Conservation (phyloP, 2,329 filamentous ascomycete species). For the Penicillium sp. region DNA sequence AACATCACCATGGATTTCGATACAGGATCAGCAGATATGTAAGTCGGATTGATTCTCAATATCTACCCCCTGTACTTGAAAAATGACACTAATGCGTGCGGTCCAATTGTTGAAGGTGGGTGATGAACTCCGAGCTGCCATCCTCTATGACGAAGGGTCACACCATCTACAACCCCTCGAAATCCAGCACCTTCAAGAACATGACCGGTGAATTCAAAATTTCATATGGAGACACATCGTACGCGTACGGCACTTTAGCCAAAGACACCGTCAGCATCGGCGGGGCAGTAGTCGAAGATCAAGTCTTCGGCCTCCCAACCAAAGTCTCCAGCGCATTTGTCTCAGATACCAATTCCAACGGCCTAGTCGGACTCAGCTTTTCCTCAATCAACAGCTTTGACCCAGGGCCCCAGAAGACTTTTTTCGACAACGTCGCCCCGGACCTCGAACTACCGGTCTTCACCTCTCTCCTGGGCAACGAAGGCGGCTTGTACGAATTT, state of each 20-base stretch:
- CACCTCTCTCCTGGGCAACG: conserved; percentile 66
- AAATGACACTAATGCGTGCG: not conserved
- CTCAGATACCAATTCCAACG: conserved; percentile 61
- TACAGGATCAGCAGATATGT: conserved; percentile 72
- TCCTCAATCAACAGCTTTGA: conserved; percentile 64
- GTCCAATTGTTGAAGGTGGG: conserved; percentile 53
- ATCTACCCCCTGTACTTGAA: not conserved
- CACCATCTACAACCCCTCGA: conserved; percentile 54
- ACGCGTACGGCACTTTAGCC: conserved; percentile 62
- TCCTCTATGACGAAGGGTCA: conserved; percentile 50
- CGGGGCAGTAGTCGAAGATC: conserved; percentile 59
- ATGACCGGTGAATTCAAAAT: conserved; percentile 59
- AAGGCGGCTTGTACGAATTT: conserved; percentile 68
- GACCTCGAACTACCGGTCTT: conserved; percentile 66
- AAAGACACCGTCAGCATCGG: conserved; percentile 68
- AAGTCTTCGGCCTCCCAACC: conserved; percentile 68
- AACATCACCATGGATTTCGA: conserved; percentile 70
- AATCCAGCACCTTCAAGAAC: conserved; percentile 53
- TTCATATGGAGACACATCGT: conserved; percentile 68
- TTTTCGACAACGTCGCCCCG: conserved; percentile 69
- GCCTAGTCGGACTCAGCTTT: conserved; percentile 70
- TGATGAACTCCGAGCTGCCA: conserved; percentile 64
- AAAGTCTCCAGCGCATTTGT: conserved; percentile 60
- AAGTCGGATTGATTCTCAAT: conserved; percentile 29
- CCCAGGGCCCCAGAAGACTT: conserved; percentile 66